These are phyloP conservation scores for Rhizopogon sp. DNA, from an alignment of 768 basidiomycete species.

Conservation along the genomic window DNA sequence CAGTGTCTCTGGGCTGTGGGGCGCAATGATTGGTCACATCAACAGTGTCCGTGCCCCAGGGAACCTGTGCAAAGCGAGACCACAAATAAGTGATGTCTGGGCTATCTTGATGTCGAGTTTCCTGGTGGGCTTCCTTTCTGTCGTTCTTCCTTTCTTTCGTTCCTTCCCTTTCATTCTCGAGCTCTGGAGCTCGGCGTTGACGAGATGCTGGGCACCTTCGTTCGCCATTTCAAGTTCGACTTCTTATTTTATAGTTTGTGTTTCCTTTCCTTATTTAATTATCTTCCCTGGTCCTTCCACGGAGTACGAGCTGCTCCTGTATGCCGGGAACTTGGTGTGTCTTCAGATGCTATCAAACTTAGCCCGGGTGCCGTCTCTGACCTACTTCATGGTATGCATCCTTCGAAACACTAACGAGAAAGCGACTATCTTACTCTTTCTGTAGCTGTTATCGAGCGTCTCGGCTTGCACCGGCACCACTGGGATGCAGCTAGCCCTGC, in stretches of 20 bases:
- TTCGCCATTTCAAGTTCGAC: neutral
- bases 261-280: neutral
- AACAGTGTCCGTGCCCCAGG: neutral
- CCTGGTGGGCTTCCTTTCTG: neutral
- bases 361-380: no score
- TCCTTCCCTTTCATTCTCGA: neutral
- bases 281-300: neutral
- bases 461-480: no score
- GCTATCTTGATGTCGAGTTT: neutral
- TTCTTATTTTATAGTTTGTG: neutral
- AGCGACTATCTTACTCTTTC: neutral
- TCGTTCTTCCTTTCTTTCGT: neutral
- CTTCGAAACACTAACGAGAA: neutral
- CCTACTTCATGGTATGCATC: neutral
- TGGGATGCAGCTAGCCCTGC: neutral
- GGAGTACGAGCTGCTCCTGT: neutral
- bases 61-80: conserved; percentile 2
- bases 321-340: neutral
- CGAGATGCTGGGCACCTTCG: conserved; percentile 12
- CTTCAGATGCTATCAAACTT: no score
- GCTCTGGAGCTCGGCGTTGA: conserved; percentile 8
- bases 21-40: neutral
- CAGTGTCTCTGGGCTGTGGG: neutral
- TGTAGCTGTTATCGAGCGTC: neutral
- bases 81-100: neutral